phyloP scores from a whole-genome alignment of 2,329 filamentous ascomycete genomes.

The Fusarium decemcellulare region DNA sequence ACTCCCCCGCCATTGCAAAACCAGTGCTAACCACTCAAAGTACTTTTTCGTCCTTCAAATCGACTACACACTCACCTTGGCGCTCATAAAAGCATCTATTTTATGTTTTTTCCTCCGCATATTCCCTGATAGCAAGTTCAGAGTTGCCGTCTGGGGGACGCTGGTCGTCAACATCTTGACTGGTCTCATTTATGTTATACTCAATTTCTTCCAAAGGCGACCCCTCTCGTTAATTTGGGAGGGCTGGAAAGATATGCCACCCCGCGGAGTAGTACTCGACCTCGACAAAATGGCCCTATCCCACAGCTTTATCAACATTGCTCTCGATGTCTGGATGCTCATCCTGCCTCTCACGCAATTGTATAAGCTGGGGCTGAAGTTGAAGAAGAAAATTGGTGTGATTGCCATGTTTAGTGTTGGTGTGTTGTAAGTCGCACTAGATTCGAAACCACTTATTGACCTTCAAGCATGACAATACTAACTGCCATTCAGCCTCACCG shows the following conservation, averaged over 20 bases:
- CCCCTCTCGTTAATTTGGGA: conserved; percentile 3
- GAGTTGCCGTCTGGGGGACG: conserved; percentile 11
- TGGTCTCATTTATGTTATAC: neutral
- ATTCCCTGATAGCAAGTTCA: conserved; percentile 19
- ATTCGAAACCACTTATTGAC: too few relatives aligned
- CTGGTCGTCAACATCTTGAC: neutral
- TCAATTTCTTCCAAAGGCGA: conserved; percentile 8
- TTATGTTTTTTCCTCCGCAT: conserved; percentile 25
- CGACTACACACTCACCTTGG: neutral
- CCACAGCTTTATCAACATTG: neutral
- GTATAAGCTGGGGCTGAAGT: conserved; percentile 1
- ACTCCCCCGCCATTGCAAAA: too few relatives aligned
- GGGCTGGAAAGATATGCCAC: neutral
- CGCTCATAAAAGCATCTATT: conserved; percentile 15
- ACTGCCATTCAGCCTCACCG: too few relatives aligned
- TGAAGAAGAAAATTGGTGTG: conserved; percentile 8
- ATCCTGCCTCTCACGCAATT: conserved; percentile 24
- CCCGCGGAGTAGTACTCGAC: neutral
- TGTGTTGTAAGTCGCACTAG: too few relatives aligned
- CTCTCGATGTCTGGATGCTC: conserved; percentile 25
- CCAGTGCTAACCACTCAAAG: neutral
- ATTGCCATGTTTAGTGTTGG: conserved; percentile 4
- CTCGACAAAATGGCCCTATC: neutral
- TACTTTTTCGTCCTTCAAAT: conserved; percentile 12
- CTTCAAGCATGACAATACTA: too few relatives aligned